Percentiles rank a stretch among this genome's conserved stretches.
Evolutionary conservation across 2,329 filamentous ascomycete species (phyloP).

Genomic region (Uncinocarpus reesii): DNA sequence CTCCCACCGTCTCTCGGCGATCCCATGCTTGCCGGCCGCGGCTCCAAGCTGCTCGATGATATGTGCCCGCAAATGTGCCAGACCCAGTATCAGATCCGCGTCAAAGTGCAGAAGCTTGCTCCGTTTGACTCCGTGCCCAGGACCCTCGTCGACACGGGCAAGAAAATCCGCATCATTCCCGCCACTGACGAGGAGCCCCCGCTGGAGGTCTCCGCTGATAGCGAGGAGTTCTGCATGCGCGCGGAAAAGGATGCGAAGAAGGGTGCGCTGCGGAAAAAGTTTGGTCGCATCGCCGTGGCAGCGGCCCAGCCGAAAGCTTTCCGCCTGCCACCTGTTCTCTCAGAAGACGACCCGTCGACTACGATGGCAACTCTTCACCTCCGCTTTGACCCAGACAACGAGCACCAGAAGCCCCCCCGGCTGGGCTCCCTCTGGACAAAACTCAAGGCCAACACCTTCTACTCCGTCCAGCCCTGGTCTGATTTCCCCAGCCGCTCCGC

Average conservation of each 20-base stretch:
- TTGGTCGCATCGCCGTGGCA: conserved; percentile 49
- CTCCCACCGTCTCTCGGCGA: conserved; percentile 55
- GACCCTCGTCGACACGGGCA: conserved; percentile 42
- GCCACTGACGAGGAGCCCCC: conserved; percentile 51
- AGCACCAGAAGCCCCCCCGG: conserved; percentile 42
- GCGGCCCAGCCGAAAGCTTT: conserved; percentile 50
- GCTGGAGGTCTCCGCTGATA: conserved; percentile 40
- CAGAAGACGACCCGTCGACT: conserved; percentile 34
- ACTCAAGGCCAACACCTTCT: conserved; percentile 50
- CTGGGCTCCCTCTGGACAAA: conserved; percentile 45
- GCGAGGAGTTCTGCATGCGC: conserved; percentile 42
- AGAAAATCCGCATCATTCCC: conserved; percentile 52
- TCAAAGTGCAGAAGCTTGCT: conserved; percentile 34
- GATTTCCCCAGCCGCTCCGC: conserved; percentile 39
- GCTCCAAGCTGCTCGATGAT: conserved; percentile 47
- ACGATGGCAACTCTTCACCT: conserved; percentile 48
- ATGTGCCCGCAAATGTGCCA: conserved; percentile 53
- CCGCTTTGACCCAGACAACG: conserved; percentile 50
- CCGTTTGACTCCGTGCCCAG: conserved; percentile 32
- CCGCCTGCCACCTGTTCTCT: conserved; percentile 30
- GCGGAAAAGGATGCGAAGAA: conserved; percentile 52
- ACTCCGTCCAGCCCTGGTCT: conserved; percentile 42
- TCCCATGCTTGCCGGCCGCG: conserved; percentile 42
- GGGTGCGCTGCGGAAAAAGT: conserved; percentile 46
- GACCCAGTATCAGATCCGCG: conserved; percentile 48